These are phyloP conservation scores for Stentor coeruleus DNA, from an alignment of 73 alveolate species.

Conservation along the genomic window DNA sequence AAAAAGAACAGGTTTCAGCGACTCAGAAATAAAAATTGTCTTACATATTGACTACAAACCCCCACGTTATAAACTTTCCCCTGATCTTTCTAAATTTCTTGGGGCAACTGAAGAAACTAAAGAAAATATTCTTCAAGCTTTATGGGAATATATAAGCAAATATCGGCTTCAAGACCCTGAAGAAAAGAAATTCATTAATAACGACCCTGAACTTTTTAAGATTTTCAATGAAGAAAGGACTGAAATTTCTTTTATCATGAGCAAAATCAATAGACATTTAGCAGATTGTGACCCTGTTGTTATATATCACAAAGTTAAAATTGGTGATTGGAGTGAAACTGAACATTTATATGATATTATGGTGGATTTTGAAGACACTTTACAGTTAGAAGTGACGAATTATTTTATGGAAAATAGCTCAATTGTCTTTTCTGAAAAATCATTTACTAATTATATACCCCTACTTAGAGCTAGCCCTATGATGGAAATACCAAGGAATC, in stretches of 20 bases:
- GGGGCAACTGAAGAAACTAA: not conserved
- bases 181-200: constrained; percentile 10
- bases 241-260: not conserved
- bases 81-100: not conserved
- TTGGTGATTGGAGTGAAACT: constrained; percentile 20
- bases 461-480: not conserved
- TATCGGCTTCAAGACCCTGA: constrained; percentile 21
- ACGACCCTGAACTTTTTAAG: not conserved
- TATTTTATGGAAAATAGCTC: not conserved
- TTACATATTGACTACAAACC: constrained; percentile 19
- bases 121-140: constrained; percentile 14
- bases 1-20: constrained; percentile 9
- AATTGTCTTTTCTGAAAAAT: constrained; percentile 13
- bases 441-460: constrained; percentile 15
- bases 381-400: not conserved
- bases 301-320: not conserved
- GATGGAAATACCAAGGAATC: constrained; percentile 12
- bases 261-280: constrained; percentile 4
- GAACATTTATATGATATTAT: constrained; percentile 9
- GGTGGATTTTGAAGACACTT: constrained; percentile 11
- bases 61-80: constrained; percentile 3
- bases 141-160: not conserved
- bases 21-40: constrained; percentile 5
- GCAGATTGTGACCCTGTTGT: constrained; percentile 19
- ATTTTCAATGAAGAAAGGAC: constrained; percentile 24